Conservation (phyloP, 306 rosid species). For the Glycyrrhiza uralensis region DNA sequence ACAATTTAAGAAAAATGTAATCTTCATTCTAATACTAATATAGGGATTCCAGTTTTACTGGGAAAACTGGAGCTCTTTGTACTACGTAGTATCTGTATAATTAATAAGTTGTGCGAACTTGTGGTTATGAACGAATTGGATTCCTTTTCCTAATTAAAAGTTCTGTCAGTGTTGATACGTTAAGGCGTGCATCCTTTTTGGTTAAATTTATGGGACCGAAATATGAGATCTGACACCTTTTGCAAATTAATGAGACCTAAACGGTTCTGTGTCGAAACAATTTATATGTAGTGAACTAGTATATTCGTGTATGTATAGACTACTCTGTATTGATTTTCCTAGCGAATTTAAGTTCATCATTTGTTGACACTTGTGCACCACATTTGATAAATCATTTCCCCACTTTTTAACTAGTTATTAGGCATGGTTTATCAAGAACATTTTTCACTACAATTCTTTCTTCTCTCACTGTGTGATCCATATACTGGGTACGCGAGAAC, state of each 20-base stretch:
- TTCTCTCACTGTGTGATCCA: too few species aligned
- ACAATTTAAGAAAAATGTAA: constrained; percentile 86
- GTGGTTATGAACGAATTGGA: constrained; percentile 22
- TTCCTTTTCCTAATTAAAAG: too few species aligned
- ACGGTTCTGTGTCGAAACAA: too few species aligned
- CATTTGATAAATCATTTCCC: not conserved
- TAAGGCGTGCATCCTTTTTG: not conserved
- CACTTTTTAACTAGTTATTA: not conserved
- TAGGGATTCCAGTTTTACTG: constrained; percentile 14
- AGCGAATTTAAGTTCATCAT: not conserved
- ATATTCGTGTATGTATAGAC: not conserved
- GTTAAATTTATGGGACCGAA: not conserved
- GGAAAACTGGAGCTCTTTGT: constrained; percentile 31
- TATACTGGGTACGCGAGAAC: not conserved
- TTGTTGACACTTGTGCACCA: not conserved
- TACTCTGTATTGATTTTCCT: not conserved
- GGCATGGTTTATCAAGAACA: not conserved
- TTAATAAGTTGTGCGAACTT: constrained; percentile 34
- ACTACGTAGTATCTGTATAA: constrained; percentile 34
- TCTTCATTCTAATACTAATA: too few species aligned
- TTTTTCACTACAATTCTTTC: too few species aligned
- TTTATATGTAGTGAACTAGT: not conserved
- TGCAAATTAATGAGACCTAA: too few species aligned
- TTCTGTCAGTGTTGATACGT: constrained; percentile 14
- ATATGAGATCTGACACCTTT: not conserved